These are phyloP conservation scores for Danielozyma ontarioensis DNA, from an alignment of 805 yeast genomes.

Conservation along the genomic window DNA sequence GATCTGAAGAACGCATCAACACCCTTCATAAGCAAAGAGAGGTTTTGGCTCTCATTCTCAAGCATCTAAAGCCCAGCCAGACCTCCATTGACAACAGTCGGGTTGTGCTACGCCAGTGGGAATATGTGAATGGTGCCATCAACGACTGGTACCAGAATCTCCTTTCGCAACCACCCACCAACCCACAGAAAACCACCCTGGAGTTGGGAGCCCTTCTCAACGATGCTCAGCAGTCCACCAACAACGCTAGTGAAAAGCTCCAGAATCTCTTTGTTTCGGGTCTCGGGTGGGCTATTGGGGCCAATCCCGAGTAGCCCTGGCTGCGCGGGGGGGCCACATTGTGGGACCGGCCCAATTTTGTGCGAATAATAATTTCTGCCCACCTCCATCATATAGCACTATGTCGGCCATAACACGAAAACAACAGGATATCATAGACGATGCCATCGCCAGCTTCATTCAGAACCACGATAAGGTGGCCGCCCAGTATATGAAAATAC, in stretches of 20 bases:
- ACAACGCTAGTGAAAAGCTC: conserved; percentile 41
- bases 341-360: too few relatives aligned
- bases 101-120: conserved; percentile 62
- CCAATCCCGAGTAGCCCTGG: conserved; percentile 17
- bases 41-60: conserved; percentile 48
- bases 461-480: conserved; percentile 29
- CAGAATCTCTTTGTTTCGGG: conserved; percentile 50
- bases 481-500: conserved; percentile 24
- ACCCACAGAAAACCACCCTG: conserved; percentile 1
- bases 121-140: conserved; percentile 37
- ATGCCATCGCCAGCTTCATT: conserved; percentile 22
- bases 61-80: conserved; percentile 19
- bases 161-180: too few relatives aligned
- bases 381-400: too few relatives aligned
- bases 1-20: conserved; percentile 11
- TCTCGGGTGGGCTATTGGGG: conserved; percentile 63
- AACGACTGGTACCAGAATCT: conserved; percentile 12
- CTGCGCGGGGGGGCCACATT: too few relatives aligned
- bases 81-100: conserved; percentile 54
- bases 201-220: conserved; percentile 14
- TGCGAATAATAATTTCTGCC: background rate
- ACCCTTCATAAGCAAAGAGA: conserved; percentile 46
- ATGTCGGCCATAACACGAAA: conserved; percentile 26
- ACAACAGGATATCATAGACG: conserved; percentile 31
- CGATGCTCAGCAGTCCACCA: conserved; percentile 18